Conservation (phyloP, 306 rosid species). For the Gynostemma pentaphyllum region DNA sequence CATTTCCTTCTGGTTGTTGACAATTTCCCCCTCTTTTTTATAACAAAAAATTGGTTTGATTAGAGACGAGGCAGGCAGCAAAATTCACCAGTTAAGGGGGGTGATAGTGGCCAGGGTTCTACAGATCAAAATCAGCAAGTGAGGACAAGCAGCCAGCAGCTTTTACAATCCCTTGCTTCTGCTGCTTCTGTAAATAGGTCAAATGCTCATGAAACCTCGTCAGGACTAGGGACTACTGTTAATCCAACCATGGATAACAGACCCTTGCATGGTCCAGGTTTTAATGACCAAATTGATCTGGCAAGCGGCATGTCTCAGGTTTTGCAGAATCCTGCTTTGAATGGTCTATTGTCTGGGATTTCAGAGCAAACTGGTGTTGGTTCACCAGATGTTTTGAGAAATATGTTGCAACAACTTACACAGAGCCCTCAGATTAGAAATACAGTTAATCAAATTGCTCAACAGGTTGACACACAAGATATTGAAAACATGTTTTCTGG, state of each 20-base stretch:
- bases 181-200: constrained; percentile 33
- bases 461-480: constrained; percentile 74
- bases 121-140: constrained; percentile 35
- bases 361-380: constrained; percentile 85
- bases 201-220: constrained; percentile 21
- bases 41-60: background rate
- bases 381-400: constrained; percentile 80
- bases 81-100: constrained; percentile 25
- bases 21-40: background rate
- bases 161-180: constrained; percentile 48
- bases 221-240: constrained; percentile 29
- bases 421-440: constrained; percentile 84
- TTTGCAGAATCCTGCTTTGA: constrained; percentile 76
- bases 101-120: constrained; percentile 44
- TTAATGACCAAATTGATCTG: constrained; percentile 42
- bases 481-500: constrained; percentile 62
- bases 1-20: background rate
- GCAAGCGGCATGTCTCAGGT: constrained; percentile 82
- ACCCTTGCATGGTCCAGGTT: constrained; percentile 18
- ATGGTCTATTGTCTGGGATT: constrained; percentile 76
- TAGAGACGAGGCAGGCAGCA: constrained; percentile 60
- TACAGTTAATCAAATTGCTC: constrained; percentile 67
- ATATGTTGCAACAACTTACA: constrained; percentile 81
- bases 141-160: constrained; percentile 39
- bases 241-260: constrained; percentile 21